phyloP scores from a whole-genome alignment of 441 rosid species.

The Gossypium davidsonii region DNA sequence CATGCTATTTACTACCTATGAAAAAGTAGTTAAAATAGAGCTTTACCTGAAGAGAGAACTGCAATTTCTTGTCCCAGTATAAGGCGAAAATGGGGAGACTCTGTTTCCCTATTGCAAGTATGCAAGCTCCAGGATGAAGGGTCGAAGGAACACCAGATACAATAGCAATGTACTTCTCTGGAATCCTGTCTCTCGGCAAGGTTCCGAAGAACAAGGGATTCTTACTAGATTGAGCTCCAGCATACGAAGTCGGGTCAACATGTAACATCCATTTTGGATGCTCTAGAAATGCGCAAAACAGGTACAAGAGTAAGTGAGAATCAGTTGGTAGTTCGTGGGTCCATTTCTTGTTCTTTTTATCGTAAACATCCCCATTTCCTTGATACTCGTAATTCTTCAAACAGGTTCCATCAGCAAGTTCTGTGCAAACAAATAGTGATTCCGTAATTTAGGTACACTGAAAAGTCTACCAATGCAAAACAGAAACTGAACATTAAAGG shows the following conservation, averaged over 20 bases:
- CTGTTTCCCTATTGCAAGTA: constrained; percentile 68
- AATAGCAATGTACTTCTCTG: constrained; percentile 80
- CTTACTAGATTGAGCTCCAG: constrained; percentile 77
- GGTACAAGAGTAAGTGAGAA: constrained; percentile 76
- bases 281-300: constrained; percentile 89
- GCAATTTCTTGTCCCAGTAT: constrained; percentile 88
- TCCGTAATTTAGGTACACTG: background rate
- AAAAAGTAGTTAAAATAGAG: background rate
- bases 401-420: constrained; percentile 92
- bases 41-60: constrained; percentile 75
- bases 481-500: background rate
- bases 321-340: constrained; percentile 79
- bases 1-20: background rate
- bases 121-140: constrained; percentile 84
- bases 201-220: constrained; percentile 80
- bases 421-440: constrained; percentile 33
- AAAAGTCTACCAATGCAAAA: background rate
- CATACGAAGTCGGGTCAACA: constrained; percentile 77
- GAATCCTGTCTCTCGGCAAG: constrained; percentile 83
- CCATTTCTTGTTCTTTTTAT: constrained; percentile 65
- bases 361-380: constrained; percentile 58
- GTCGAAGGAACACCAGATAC: constrained; percentile 56
- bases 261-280: constrained; percentile 98
- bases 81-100: constrained; percentile 65
- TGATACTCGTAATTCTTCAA: constrained; percentile 80